phyloP scores from a whole-genome alignment of 2,329 filamentous ascomycete genomes.

The Alternaria gaisen region DNA sequence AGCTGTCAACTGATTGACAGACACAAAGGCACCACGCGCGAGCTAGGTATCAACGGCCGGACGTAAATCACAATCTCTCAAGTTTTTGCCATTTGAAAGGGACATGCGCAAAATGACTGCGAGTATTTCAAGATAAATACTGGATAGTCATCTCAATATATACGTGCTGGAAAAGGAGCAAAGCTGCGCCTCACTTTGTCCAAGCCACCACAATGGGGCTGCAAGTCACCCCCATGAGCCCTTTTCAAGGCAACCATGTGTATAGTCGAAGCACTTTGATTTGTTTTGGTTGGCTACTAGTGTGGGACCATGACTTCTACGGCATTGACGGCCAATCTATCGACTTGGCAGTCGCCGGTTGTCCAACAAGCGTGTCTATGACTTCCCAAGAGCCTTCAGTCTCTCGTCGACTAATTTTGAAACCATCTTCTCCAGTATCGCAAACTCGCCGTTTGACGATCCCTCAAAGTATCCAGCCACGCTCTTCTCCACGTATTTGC shows the following conservation, averaged over 20 bases:
- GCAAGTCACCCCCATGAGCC: slow-evolving; percentile 34
- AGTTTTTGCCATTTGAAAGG: background rate
- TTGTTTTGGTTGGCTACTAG: slow-evolving; percentile 13
- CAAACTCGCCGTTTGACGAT: slow-evolving; percentile 60
- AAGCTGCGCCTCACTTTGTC: slow-evolving; percentile 49
- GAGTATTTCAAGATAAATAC: background rate
- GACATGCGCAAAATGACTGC: background rate
- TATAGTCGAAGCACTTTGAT: background rate
- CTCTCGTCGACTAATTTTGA: slow-evolving; percentile 77
- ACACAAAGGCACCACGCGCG: slow-evolving; percentile 28
- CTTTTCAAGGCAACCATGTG: slow-evolving; percentile 17
- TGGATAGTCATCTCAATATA: slow-evolving; percentile 26
- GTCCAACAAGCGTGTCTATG: slow-evolving; percentile 8
- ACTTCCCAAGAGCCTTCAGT: slow-evolving; percentile 56
- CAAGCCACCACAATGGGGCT: slow-evolving; percentile 37
- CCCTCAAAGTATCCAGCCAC: slow-evolving; percentile 79
- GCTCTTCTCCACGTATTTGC: slow-evolving; percentile 90
- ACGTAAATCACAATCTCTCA: background rate
- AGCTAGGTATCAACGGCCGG: slow-evolving; percentile 32
- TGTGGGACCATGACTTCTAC: slow-evolving; percentile 11
- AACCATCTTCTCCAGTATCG: slow-evolving; percentile 62
- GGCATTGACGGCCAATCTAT: slow-evolving; percentile 8
- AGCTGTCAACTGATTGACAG: slow-evolving; percentile 23
- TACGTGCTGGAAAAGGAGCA: slow-evolving; percentile 31
- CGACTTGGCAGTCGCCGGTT: background rate